Percentiles rank a stretch among this genome's conserved stretches.
Conservation (phyloP, 2,329 filamentous ascomycete genomes). For the Ascochyta pisi region DNA sequence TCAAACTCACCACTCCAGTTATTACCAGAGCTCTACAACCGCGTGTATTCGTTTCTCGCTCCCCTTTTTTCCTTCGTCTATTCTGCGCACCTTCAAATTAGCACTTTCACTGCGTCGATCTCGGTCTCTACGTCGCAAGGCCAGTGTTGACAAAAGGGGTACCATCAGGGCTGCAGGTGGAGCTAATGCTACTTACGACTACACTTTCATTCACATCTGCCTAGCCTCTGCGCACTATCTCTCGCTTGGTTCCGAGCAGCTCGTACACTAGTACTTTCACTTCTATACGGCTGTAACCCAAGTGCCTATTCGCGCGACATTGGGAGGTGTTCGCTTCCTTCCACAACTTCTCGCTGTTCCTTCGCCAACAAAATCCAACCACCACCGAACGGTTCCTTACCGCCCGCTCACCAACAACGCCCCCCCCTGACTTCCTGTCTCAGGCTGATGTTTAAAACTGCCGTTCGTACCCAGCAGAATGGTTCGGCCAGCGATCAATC, state of each 20-base stretch:
- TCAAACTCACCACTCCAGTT: slow-evolving; percentile 13
- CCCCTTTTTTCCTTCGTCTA: background rate
- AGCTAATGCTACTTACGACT: slow-evolving; percentile 7
- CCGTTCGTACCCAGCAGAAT: slow-evolving; percentile 10
- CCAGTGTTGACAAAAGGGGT: slow-evolving; percentile 4
- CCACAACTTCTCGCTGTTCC: background rate
- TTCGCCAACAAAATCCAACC: background rate
- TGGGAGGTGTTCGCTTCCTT: background rate
- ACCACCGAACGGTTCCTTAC: background rate
- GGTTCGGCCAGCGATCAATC: slow-evolving; percentile 12
- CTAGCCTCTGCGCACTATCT: background rate
- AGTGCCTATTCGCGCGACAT: background rate
- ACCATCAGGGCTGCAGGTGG: slow-evolving; percentile 22
- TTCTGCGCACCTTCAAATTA: background rate
- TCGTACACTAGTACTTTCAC: background rate
- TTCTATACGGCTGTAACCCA: background rate
- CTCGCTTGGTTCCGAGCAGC: background rate
- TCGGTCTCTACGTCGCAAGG: background rate
- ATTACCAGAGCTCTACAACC: background rate
- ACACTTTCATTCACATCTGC: slow-evolving; percentile 14
- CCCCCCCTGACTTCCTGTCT: background rate
- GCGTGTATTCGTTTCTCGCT: background rate
- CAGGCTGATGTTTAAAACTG: background rate
- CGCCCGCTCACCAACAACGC: background rate
- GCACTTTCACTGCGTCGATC: background rate